These are phyloP conservation scores for Luffa aegyptiaca DNA, from an alignment of 306 rosid species.

Conservation along the genomic window DNA sequence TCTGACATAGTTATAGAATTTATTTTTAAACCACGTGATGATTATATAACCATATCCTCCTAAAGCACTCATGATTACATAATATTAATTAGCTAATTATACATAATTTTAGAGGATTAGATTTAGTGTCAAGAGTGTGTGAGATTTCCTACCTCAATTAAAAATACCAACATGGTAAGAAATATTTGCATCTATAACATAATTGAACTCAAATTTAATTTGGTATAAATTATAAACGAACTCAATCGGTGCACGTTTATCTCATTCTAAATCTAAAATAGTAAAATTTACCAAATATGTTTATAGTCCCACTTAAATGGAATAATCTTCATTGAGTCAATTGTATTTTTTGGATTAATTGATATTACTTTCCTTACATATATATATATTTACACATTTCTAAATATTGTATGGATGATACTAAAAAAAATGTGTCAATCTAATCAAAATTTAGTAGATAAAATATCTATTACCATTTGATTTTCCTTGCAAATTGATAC, in stretches of 20 bases:
- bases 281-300: neutral
- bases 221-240: neutral
- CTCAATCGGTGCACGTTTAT: neutral
- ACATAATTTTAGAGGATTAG: neutral
- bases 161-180: neutral
- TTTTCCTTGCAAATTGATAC: too few relatives aligned
- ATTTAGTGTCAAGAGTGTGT: neutral
- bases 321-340: neutral
- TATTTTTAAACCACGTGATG: too few relatives aligned
- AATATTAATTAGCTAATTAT: neutral
- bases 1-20: too few relatives aligned
- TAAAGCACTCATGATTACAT: neutral
- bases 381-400: too few relatives aligned
- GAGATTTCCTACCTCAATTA: neutral
- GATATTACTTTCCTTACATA: too few relatives aligned
- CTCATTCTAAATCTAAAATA: neutral
- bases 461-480: too few relatives aligned
- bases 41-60: too few relatives aligned
- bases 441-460: too few relatives aligned
- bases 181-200: neutral
- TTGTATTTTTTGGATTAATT: too few relatives aligned
- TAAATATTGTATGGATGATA: too few relatives aligned
- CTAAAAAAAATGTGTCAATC: too few relatives aligned
- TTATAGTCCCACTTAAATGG: neutral
- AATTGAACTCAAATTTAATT: neutral